Evolutionary conservation across 345 rosid genomes (phyloP).

Genomic region (Pistacia atlantica): DNA sequence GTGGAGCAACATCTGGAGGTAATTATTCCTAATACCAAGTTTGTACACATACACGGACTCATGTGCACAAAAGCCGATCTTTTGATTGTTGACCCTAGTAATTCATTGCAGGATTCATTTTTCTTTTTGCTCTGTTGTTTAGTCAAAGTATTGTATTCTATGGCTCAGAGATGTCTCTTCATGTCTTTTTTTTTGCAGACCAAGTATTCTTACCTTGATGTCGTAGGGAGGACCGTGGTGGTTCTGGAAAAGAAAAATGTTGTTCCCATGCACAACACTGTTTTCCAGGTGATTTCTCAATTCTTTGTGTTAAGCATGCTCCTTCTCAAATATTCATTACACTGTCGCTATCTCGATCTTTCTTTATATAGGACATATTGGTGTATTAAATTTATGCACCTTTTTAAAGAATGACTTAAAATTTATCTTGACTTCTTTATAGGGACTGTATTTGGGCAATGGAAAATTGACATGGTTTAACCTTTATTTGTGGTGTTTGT

Average conservation of each 20-base stretch:
- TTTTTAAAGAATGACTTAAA: neutral
- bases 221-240: conserved; percentile 91
- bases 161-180: conserved; percentile 18
- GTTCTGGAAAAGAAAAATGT: conserved; percentile 89
- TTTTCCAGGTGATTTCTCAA: conserved; percentile 73
- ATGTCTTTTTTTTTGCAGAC: conserved; percentile 45
- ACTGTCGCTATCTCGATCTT: conserved; percentile 7
- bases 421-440: neutral
- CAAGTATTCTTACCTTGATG: conserved; percentile 96
- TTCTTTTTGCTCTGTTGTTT: neutral
- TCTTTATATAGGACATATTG: neutral
- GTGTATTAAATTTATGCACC: neutral
- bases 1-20: conserved; percentile 86
- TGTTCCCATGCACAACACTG: conserved; percentile 73
- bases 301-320: neutral
- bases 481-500: neutral
- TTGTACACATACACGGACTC: neutral
- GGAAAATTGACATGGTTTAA: neutral
- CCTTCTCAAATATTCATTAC: conserved; percentile 4
- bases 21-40: conserved; percentile 18
- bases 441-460: neutral
- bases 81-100: neutral
- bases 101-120: neutral
- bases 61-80: neutral
- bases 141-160: neutral